These are phyloP conservation scores for Globisporangium paroecandrum DNA, from an alignment of 352 stramenopile genomes.

Conservation along the genomic window DNA sequence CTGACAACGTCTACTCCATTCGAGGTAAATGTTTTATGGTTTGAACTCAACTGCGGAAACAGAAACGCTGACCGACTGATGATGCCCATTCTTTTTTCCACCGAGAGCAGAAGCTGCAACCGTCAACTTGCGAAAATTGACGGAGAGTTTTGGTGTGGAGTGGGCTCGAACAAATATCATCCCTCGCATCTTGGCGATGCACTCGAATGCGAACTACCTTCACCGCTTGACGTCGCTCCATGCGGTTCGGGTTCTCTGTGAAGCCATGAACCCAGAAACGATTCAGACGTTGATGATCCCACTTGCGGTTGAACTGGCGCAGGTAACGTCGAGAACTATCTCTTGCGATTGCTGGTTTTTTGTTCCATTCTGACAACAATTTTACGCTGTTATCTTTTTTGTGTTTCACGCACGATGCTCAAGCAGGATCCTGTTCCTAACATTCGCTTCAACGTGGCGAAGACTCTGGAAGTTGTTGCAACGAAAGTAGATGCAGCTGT, in stretches of 20 bases:
- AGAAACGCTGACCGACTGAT: background rate
- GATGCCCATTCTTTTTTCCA: background rate
- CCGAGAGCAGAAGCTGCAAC: slow-evolving; percentile 85
- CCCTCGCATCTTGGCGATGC: slow-evolving; percentile 93
- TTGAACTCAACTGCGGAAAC: background rate
- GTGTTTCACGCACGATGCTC: slow-evolving; percentile 5
- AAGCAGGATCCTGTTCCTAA: slow-evolving; percentile 93
- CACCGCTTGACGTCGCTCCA: slow-evolving; percentile 91
- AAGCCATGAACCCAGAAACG: slow-evolving; percentile 68
- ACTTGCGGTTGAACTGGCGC: slow-evolving; percentile 90
- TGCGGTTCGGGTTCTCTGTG: slow-evolving; percentile 81
- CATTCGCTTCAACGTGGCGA: slow-evolving; percentile 98
- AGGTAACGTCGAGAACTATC: slow-evolving; percentile 35
- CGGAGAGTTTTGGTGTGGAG: slow-evolving; percentile 93
- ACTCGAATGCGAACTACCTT: slow-evolving; percentile 92
- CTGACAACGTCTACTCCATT: slow-evolving; percentile 97
- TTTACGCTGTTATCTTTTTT: slow-evolving; percentile 1
- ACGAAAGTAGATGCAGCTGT: slow-evolving; percentile 60
- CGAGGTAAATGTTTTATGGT: slow-evolving; percentile 39
- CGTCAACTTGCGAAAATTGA: slow-evolving; percentile 94
- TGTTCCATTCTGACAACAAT: slow-evolving; percentile 25
- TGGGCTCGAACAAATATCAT: slow-evolving; percentile 94
- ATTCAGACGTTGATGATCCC: slow-evolving; percentile 89
- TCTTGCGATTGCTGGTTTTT: background rate
- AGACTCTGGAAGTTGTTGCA: slow-evolving; percentile 90